A percentile compares a stretch with the other conserved stretches of the same genome.
phyloP scores from a whole-genome alignment of 805 yeast species.

The Metschnikowia koreensis region DNA sequence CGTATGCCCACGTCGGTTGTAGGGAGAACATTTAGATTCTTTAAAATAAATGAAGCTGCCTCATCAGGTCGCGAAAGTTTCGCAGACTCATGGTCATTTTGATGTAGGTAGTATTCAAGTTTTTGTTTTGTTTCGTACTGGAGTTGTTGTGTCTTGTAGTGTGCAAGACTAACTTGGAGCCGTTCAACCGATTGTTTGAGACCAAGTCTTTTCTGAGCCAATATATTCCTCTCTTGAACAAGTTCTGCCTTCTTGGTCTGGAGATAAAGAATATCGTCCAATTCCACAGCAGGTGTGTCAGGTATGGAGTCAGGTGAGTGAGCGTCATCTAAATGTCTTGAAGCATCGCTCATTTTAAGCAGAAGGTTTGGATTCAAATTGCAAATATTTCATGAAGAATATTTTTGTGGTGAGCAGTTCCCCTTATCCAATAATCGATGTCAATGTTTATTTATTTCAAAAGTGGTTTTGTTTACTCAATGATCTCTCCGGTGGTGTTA shows the following conservation, averaged over 20 bases:
- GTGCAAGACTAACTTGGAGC: constrained; percentile 6
- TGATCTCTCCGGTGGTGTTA: no score
- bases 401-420: no score
- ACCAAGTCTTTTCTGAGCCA: constrained; percentile 8
- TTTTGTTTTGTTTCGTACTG: constrained; percentile 16
- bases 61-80: constrained; percentile 13
- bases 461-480: no score
- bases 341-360: constrained; percentile 6
- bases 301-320: constrained; percentile 2
- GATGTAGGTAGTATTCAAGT: constrained; percentile 18
- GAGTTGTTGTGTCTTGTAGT: constrained; percentile 14
- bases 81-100: constrained; percentile 15
- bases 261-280: constrained; percentile 13
- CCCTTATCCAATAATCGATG: no score
- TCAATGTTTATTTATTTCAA: no score
- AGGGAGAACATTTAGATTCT: constrained; percentile 34
- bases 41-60: constrained; percentile 17
- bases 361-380: not conserved
- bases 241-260: constrained; percentile 15
- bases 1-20: constrained; percentile 33
- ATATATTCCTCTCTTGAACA: constrained; percentile 10
- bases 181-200: constrained; percentile 11
- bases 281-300: constrained; percentile 6
- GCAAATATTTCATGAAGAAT: not conserved
- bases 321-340: constrained; percentile 1